Percentiles rank a stretch among this genome's conserved stretches.
These are phyloP conservation scores for Patellifolia procumbens DNA, from an alignment of 179 eudicot species.

Conservation along the genomic window DNA sequence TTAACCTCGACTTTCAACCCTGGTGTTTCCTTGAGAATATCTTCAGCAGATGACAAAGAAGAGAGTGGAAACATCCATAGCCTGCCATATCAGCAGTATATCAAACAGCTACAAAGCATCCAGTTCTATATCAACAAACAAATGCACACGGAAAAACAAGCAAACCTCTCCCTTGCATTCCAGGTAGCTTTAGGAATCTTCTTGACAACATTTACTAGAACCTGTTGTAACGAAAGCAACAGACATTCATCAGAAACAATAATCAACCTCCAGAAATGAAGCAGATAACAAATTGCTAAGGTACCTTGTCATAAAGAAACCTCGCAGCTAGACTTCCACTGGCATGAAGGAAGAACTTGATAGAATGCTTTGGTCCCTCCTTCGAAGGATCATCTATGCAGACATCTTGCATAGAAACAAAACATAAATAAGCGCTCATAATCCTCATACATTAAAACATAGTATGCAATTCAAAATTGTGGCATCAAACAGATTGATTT, in stretches of 20 bases:
- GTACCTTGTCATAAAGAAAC: constrained; percentile 76
- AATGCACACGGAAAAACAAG: constrained; percentile 11
- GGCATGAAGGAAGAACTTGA: constrained; percentile 83
- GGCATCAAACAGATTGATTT: background rate
- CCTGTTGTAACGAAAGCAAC: constrained; percentile 38
- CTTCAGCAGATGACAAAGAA: constrained; percentile 72
- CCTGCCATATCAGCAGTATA: constrained; percentile 48
- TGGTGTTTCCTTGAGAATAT: constrained; percentile 53
- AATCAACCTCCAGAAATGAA: constrained; percentile 5
- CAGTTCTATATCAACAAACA: constrained; percentile 8
- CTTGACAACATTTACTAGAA: constrained; percentile 67
- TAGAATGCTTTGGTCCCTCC: constrained; percentile 47
- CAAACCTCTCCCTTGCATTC: constrained; percentile 88
- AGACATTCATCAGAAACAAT: constrained; percentile 21
- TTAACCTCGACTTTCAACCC: constrained; percentile 69
- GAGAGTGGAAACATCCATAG: constrained; percentile 86
- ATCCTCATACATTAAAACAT: background rate
- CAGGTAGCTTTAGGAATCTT: constrained; percentile 85
- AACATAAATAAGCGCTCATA: background rate
- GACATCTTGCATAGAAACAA: constrained; percentile 14
- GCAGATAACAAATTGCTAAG: constrained; percentile 15
- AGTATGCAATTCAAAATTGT: background rate
- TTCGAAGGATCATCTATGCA: constrained; percentile 46
- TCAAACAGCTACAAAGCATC: constrained; percentile 20
- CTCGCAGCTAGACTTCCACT: constrained; percentile 85